Evolutionary conservation across 257 asterid genomes (phyloP).

Genomic region (Fraxinus excelsior): DNA sequence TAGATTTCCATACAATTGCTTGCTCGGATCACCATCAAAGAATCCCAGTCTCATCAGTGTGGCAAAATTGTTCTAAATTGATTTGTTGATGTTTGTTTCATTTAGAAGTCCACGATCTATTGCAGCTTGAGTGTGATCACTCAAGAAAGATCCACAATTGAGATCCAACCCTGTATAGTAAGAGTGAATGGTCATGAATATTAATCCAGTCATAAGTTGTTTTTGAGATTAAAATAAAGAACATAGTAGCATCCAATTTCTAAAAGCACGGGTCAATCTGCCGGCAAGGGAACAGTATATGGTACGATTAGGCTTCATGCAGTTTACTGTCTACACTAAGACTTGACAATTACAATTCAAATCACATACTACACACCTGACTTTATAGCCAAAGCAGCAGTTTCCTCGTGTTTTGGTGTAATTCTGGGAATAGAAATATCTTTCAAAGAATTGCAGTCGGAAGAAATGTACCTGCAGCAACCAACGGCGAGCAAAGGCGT

Average conservation of each 20-base stretch:
- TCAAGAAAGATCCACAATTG: slow-evolving; percentile 54
- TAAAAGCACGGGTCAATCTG: too few relatives aligned
- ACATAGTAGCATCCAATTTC: not conserved
- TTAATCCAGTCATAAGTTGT: not conserved
- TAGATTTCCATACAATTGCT: slow-evolving; percentile 53
- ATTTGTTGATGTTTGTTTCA: slow-evolving; percentile 45
- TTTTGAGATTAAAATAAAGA: not conserved
- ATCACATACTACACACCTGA: slow-evolving; percentile 52
- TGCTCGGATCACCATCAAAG: slow-evolving; percentile 66
- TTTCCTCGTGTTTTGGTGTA: slow-evolving; percentile 91
- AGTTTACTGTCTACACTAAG: not conserved
- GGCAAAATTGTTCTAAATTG: slow-evolving; percentile 52
- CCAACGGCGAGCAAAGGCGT: slow-evolving; percentile 17
- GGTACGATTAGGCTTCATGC: too few relatives aligned
- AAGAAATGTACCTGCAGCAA: slow-evolving; percentile 68
- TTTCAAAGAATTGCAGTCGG: slow-evolving; percentile 86
- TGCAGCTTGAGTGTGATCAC: slow-evolving; percentile 43
- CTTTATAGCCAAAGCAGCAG: slow-evolving; percentile 73
- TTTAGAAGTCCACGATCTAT: slow-evolving; percentile 41
- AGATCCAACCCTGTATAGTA: slow-evolving; percentile 56
- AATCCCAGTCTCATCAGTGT: slow-evolving; percentile 67
- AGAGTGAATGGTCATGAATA: not conserved
- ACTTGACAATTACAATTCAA: not conserved
- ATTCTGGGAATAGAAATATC: slow-evolving; percentile 65
- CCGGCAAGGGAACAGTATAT: too few relatives aligned